Conservation (phyloP, 164 flowering plant genomes). For the Berberis thunbergii region DNA sequence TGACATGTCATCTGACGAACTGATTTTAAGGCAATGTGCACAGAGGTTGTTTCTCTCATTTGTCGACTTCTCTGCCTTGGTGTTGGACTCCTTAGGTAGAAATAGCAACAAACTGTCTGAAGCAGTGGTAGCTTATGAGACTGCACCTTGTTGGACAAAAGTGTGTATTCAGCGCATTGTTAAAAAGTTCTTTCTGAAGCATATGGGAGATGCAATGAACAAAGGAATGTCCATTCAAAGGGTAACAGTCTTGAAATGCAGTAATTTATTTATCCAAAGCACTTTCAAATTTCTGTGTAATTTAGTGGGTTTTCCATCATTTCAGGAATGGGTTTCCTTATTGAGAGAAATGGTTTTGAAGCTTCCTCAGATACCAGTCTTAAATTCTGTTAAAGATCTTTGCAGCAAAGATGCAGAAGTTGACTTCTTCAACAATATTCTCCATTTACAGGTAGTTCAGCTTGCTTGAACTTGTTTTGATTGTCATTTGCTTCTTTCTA, state of each 20-base stretch:
- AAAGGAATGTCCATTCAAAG: constrained; percentile 43
- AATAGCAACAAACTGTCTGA: constrained; percentile 15
- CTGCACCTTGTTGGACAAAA: constrained; percentile 42
- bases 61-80: constrained; percentile 44
- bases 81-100: constrained; percentile 25
- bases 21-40: constrained; percentile 71
- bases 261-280: constrained; percentile 1
- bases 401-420: constrained; percentile 75
- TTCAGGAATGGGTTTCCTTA: constrained; percentile 86
- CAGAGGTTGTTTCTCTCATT: constrained; percentile 50
- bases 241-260: constrained; percentile 30
- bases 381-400: constrained; percentile 40
- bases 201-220: constrained; percentile 65
- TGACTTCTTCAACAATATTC: constrained; percentile 82
- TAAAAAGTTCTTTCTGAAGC: constrained; percentile 58
- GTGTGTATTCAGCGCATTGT: constrained; percentile 30
- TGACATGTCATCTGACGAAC: constrained; percentile 72
- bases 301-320: neutral
- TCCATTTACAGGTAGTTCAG: constrained; percentile 66
- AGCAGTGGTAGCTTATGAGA: constrained; percentile 6
- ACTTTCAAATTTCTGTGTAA: neutral
- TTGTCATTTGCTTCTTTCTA: neutral
- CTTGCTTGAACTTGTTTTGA: neutral
- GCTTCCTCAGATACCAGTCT: constrained; percentile 43
- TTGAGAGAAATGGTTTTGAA: constrained; percentile 65